These are phyloP conservation scores for Endocladia muricata DNA, from an alignment of 31 red algal genomes.

Conservation along the genomic window DNA sequence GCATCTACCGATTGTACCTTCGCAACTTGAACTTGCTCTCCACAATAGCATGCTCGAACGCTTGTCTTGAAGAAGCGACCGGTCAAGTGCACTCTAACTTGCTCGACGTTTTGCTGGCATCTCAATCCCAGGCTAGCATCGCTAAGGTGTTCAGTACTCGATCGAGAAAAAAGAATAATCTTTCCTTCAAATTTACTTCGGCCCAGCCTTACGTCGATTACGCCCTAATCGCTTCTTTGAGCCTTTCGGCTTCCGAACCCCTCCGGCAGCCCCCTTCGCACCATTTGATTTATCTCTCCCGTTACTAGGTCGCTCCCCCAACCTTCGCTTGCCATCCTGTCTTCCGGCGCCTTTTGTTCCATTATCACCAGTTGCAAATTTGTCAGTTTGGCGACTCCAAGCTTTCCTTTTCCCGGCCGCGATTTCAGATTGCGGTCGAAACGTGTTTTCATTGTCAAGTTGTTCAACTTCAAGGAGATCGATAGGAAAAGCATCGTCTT, in stretches of 20 bases:
- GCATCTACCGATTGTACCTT: too few relatives aligned
- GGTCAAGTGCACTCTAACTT: too few relatives aligned
- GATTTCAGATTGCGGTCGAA: constrained; percentile 41
- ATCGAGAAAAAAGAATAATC: background rate
- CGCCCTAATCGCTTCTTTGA: background rate
- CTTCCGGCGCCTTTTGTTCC: too few relatives aligned
- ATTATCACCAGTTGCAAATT: too few relatives aligned
- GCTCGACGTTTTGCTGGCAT: too few relatives aligned
- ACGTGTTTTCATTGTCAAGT: constrained; percentile 53
- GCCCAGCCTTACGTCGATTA: background rate
- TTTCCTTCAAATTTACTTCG: background rate
- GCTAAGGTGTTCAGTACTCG: too few relatives aligned
- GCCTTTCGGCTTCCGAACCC: background rate
- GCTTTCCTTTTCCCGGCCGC: constrained; percentile 57
- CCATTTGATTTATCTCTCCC: background rate
- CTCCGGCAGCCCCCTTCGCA: background rate
- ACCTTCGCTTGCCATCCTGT: background rate
- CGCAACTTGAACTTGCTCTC: too few relatives aligned
- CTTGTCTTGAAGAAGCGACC: too few relatives aligned
- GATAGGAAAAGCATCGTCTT: constrained; percentile 79
- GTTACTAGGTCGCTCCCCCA: background rate
- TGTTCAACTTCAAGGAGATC: constrained; percentile 82
- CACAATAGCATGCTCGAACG: too few relatives aligned
- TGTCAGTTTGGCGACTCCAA: constrained; percentile 27
- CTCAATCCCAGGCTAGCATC: too few relatives aligned